phyloP scores from a whole-genome alignment of 2,329 filamentous ascomycete genomes.

The Ophiostoma sp. region DNA sequence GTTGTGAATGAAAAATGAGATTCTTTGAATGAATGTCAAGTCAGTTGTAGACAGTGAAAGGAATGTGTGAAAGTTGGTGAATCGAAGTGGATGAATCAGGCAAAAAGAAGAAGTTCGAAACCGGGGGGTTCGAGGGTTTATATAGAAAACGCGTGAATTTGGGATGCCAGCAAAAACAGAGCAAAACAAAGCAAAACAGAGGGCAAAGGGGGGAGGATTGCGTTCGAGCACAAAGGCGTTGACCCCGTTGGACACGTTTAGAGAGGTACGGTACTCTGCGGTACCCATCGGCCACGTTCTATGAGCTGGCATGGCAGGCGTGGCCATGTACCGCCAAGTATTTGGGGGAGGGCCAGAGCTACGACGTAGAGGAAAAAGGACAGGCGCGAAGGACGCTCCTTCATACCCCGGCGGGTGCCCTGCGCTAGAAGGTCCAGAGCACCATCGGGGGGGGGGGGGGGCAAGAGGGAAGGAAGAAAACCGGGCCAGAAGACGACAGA shows the following conservation, averaged over 20 bases:
- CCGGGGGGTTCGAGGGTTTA: background rate
- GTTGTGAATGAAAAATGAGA: background rate
- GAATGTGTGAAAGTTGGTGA: background rate
- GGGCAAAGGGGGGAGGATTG: conserved; percentile 2
- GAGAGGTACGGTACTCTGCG: background rate
- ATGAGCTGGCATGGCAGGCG: background rate
- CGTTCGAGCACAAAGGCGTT: background rate
- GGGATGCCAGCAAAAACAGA: background rate
- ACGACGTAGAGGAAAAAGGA: background rate
- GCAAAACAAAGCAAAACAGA: background rate
- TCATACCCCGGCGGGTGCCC: background rate
- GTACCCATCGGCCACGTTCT: conserved; percentile 9
- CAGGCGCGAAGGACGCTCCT: background rate
- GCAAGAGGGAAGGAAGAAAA: background rate
- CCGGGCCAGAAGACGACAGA: background rate
- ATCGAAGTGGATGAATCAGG: background rate
- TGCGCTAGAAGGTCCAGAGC: conserved; percentile 1
- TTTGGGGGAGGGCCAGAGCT: background rate
- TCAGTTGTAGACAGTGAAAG: background rate
- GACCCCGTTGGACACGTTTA: conserved; percentile 1
- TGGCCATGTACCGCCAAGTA: background rate
- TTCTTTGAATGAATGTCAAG: conserved; percentile 10
- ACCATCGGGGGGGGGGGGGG: background rate
- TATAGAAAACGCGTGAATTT: background rate
- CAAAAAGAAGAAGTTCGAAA: background rate